phyloP scores from a whole-genome alignment of 2,329 filamentous ascomycete species.

The Fusarium lyarnte region DNA sequence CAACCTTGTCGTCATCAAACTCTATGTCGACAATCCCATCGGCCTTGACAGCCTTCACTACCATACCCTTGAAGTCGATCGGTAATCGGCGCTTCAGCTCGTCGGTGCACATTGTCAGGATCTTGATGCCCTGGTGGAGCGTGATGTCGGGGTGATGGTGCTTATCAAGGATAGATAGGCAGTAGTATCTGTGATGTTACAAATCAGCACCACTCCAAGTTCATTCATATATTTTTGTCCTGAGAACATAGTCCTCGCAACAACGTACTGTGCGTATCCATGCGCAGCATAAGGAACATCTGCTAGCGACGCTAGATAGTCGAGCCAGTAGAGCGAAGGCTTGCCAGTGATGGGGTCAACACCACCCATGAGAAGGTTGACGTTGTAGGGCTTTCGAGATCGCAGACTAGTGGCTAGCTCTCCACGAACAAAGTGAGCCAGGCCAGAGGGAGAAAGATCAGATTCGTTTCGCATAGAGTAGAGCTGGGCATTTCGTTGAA shows the following conservation, averaged over 20 bases:
- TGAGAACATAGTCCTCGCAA: background rate
- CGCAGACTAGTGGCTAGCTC: slow-evolving; percentile 92
- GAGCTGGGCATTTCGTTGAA: slow-evolving; percentile 97
- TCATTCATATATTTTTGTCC: background rate
- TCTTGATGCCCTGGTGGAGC: slow-evolving; percentile 88
- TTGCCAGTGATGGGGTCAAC: slow-evolving; percentile 91
- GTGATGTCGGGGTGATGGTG: slow-evolving; percentile 96
- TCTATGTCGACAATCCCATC: slow-evolving; percentile 88
- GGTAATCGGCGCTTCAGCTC: slow-evolving; percentile 97
- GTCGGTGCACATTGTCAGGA: slow-evolving; percentile 93
- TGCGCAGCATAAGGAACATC: slow-evolving; percentile 95
- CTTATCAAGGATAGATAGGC: slow-evolving; percentile 96
- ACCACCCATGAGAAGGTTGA: slow-evolving; percentile 94
- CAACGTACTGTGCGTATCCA: slow-evolving; percentile 90
- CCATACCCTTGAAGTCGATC: slow-evolving; percentile 98
- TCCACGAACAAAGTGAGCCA: slow-evolving; percentile 92
- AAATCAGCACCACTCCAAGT: slow-evolving; percentile 34
- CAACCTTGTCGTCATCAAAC: slow-evolving; percentile 82
- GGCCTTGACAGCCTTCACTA: slow-evolving; percentile 94
- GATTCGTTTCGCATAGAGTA: slow-evolving; percentile 98
- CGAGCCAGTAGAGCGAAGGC: slow-evolving; percentile 95
- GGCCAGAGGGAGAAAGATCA: slow-evolving; percentile 87
- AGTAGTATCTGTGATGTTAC: slow-evolving; percentile 79
- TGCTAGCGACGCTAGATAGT: slow-evolving; percentile 91
- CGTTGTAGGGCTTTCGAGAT: slow-evolving; percentile 93